These are phyloP conservation scores for Suhomyces chickasaworum DNA, from an alignment of 1,139 yeast species.

Conservation along the genomic window DNA sequence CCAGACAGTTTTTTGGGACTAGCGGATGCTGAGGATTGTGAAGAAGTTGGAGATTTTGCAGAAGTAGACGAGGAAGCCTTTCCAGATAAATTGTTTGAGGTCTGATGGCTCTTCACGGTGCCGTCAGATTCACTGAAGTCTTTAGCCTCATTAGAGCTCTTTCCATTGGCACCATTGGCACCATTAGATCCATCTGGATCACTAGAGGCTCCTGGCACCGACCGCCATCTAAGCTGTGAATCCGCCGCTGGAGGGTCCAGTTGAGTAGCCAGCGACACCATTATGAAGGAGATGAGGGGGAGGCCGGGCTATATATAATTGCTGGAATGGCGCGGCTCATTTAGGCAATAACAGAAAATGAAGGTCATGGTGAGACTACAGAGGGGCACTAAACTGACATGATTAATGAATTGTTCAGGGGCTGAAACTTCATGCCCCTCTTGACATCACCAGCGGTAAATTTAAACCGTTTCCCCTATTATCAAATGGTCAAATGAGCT, in stretches of 20 bases:
- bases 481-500: no score
- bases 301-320: conserved; percentile 2
- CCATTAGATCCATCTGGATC: no score
- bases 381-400: neutral
- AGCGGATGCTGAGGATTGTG: neutral
- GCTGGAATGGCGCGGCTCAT: conserved; percentile 4
- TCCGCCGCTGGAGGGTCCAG: neutral
- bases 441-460: neutral
- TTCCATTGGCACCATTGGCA: neutral
- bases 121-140: no score
- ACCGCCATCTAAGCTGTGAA: neutral
- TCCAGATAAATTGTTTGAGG: no score
- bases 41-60: neutral
- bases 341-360: neutral
- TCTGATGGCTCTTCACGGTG: no score
- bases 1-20: neutral
- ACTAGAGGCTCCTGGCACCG: no score
- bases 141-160: no score
- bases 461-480: no score
- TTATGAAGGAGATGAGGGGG: neutral
- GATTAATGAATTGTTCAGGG: no score
- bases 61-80: no score
- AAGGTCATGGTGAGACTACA: neutral
- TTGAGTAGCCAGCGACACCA: conserved; percentile 3
- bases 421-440: neutral